Conservation (phyloP, 306 rosid genomes). For the Psophocarpus tetragonolobus region DNA sequence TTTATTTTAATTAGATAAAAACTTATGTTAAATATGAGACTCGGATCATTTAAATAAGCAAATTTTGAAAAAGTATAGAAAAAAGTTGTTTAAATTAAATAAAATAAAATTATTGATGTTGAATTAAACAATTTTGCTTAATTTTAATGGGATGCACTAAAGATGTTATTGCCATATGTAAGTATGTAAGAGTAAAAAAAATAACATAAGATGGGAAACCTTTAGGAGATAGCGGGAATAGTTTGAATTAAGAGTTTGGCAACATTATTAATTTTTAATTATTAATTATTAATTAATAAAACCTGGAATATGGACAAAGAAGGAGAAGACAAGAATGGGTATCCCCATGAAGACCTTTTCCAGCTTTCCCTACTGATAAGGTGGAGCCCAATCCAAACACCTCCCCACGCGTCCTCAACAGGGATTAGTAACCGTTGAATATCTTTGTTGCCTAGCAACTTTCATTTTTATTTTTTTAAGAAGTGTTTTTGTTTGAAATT, state of each 20-base stretch:
- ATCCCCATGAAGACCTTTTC: conserved; percentile 18
- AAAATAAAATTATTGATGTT: no score
- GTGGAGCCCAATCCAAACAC: conserved; percentile 31
- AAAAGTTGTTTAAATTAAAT: no score
- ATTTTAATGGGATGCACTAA: no score
- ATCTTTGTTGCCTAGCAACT: not conserved
- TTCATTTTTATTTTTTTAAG: not conserved
- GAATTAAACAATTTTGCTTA: no score
- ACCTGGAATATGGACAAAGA: conserved; percentile 30
- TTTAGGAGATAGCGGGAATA: not conserved
- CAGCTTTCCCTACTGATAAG: conserved; percentile 10
- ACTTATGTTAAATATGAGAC: no score
- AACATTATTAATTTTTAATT: no score
- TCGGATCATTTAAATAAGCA: no score
- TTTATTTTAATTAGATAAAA: no score
- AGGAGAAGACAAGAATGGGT: conserved; percentile 45
- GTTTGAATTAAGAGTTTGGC: conserved; percentile 24
- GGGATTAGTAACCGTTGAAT: conserved; percentile 25
- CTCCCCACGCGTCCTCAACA: conserved; percentile 20
- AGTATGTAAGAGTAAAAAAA: not conserved
- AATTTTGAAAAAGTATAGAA: no score
- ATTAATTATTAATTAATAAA: conserved; percentile 9
- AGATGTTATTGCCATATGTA: no score
- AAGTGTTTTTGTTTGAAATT: no score
- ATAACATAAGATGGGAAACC: conserved; percentile 12